A percentile compares a stretch with the other conserved stretches of the same genome.
phyloP scores from a whole-genome alignment of 2,329 filamentous ascomycete species.

The Byssochlamys sp. region DNA sequence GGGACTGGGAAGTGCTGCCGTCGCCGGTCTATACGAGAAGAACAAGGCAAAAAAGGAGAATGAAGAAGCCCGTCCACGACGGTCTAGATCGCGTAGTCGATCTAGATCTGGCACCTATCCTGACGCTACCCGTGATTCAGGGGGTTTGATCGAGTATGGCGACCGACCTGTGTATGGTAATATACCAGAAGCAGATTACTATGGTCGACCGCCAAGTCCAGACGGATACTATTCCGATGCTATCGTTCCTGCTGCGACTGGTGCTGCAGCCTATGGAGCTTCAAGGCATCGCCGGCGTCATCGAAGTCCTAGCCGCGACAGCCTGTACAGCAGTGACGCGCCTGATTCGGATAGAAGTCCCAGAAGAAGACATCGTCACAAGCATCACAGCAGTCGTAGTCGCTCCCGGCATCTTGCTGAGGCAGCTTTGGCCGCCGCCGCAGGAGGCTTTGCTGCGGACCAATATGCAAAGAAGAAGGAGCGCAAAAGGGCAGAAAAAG shows the following conservation, averaged over 20 bases:
- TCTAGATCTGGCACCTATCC: slow-evolving; percentile 32
- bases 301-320: slow-evolving; percentile 37
- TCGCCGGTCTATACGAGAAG: slow-evolving; percentile 54
- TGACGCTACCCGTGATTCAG: slow-evolving; percentile 33
- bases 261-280: slow-evolving; percentile 17
- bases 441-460: slow-evolving; percentile 48
- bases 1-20: slow-evolving; percentile 51
- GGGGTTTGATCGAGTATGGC: slow-evolving; percentile 55
- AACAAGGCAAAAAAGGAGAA: slow-evolving; percentile 51
- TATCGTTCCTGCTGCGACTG: slow-evolving; percentile 32
- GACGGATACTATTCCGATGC: slow-evolving; percentile 33
- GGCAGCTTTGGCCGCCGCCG: slow-evolving; percentile 49
- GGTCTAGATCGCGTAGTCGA: slow-evolving; percentile 40
- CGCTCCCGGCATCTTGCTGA: slow-evolving; percentile 40
- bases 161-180: slow-evolving; percentile 53
- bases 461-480: slow-evolving; percentile 49
- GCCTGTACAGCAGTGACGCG: slow-evolving; percentile 26
- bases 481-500: slow-evolving; percentile 46
- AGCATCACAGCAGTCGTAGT: slow-evolving; percentile 25
- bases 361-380: slow-evolving; percentile 20
- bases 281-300: slow-evolving; percentile 32
- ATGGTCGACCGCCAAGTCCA: slow-evolving; percentile 32
- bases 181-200: slow-evolving; percentile 38
- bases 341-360: slow-evolving; percentile 29
- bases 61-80: slow-evolving; percentile 31